Evolutionary conservation across 805 yeast genomes (phyloP).

Genomic region (Ogataea ramenticola): DNA sequence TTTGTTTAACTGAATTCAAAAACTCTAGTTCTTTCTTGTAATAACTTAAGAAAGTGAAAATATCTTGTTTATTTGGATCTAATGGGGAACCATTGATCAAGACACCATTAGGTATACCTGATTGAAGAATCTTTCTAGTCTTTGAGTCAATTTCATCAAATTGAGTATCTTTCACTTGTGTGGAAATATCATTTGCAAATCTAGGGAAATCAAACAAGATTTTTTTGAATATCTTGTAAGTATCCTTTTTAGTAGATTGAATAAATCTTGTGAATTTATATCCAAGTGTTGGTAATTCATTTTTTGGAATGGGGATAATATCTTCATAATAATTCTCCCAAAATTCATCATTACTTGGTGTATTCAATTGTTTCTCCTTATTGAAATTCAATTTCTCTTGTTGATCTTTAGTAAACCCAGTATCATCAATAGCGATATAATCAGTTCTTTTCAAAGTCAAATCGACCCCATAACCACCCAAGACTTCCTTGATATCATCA

Average conservation of each 20-base stretch:
- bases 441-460: constrained; percentile 60
- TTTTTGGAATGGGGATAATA: constrained; percentile 23
- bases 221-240: constrained; percentile 26
- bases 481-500: constrained; percentile 17
- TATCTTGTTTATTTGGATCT: constrained; percentile 35
- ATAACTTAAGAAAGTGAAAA: constrained; percentile 32
- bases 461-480: constrained; percentile 63
- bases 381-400: constrained; percentile 21
- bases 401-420: constrained; percentile 29
- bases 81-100: constrained; percentile 66
- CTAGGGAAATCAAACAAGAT: constrained; percentile 50
- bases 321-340: constrained; percentile 20
- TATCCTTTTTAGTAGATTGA: constrained; percentile 12
- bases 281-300: constrained; percentile 31
- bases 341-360: neutral
- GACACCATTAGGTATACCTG: constrained; percentile 36
- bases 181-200: constrained; percentile 33
- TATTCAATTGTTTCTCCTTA: neutral
- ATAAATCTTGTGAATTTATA: constrained; percentile 35
- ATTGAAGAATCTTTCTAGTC: constrained; percentile 14
- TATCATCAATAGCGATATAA: constrained; percentile 58
- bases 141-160: constrained; percentile 4
- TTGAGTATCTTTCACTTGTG: constrained; percentile 7
- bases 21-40: constrained; percentile 29
- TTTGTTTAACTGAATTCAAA: constrained; percentile 15